Percentiles rank a stretch among this genome's conserved stretches.
Conservation (phyloP, 331 rosid genomes). For the Rhamnella rubrinervis region DNA sequence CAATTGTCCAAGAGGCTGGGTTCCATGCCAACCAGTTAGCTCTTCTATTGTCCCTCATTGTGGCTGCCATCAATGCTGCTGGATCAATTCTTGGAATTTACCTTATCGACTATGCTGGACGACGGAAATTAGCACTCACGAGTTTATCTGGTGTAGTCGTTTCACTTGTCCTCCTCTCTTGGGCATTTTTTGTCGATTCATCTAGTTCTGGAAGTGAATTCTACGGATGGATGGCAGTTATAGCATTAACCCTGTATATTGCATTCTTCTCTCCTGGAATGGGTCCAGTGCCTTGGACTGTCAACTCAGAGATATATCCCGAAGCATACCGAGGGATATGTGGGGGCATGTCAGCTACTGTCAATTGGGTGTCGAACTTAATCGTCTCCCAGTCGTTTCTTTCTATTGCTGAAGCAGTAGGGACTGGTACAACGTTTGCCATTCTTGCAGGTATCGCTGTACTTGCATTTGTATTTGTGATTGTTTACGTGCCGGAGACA, state of each 20-base stretch:
- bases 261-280: constrained; percentile 74
- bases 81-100: constrained; percentile 80
- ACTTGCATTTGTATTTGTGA: constrained; percentile 55
- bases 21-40: constrained; percentile 65
- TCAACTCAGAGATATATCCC: constrained; percentile 86
- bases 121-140: constrained; percentile 60
- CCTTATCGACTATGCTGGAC: constrained; percentile 78
- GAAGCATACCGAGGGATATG: constrained; percentile 77
- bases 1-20: constrained; percentile 87
- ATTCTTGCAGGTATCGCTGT: constrained; percentile 65
- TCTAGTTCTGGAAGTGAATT: constrained; percentile 37
- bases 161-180: constrained; percentile 58
- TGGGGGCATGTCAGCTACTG: constrained; percentile 95
- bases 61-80: constrained; percentile 66
- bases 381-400: constrained; percentile 75
- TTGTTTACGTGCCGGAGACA: constrained; percentile 56
- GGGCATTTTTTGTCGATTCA: constrained; percentile 56
- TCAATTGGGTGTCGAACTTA: constrained; percentile 84
- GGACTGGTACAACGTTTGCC: constrained; percentile 74
- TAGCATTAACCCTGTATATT: constrained; percentile 61
- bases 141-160: constrained; percentile 72
- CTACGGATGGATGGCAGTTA: constrained; percentile 63
- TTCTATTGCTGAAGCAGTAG: constrained; percentile 54
- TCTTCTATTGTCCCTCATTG: constrained; percentile 61
- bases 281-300: constrained; percentile 91